These are phyloP conservation scores for Cytospora chrysosperma DNA, from an alignment of 2,329 filamentous ascomycete genomes.

Conservation along the genomic window DNA sequence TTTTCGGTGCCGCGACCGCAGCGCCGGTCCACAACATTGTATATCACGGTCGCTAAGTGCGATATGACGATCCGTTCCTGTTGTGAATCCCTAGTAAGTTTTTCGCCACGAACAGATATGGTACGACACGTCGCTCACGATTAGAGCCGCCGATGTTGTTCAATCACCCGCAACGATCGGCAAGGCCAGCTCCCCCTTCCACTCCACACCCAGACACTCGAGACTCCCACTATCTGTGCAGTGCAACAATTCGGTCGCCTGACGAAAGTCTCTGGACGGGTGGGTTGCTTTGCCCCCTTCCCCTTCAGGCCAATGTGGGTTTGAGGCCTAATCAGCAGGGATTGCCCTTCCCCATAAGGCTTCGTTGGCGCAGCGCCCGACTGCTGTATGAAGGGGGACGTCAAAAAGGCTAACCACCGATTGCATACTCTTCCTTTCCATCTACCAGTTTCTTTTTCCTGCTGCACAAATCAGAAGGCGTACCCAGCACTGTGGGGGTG, in stretches of 20 bases:
- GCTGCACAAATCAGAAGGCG: slow-evolving; percentile 12
- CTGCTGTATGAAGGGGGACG: slow-evolving; percentile 6
- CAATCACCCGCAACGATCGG: slow-evolving; percentile 15
- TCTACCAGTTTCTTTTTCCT: slow-evolving; percentile 1
- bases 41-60: neutral
- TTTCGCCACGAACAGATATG: slow-evolving; percentile 11
- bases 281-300: neutral
- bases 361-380: slow-evolving; percentile 11
- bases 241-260: slow-evolving; percentile 19
- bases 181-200: slow-evolving; percentile 3
- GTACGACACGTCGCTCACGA: neutral
- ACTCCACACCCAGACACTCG: neutral
- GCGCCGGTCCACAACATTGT: neutral
- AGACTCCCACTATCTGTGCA: slow-evolving; percentile 10
- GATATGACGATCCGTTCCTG: neutral
- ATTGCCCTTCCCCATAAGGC: slow-evolving; percentile 17
- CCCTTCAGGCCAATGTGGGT: neutral
- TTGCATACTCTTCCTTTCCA: slow-evolving; percentile 1
- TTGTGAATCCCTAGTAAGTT: neutral
- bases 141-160: slow-evolving; percentile 15
- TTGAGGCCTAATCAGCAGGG: slow-evolving; percentile 25
- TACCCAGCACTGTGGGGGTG: slow-evolving; percentile 11
- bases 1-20: slow-evolving; percentile 2
- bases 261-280: slow-evolving; percentile 11
- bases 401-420: neutral